Conservation (phyloP, 192 early-diverging fungal species). For the Neocallimastix lanati region DNA sequence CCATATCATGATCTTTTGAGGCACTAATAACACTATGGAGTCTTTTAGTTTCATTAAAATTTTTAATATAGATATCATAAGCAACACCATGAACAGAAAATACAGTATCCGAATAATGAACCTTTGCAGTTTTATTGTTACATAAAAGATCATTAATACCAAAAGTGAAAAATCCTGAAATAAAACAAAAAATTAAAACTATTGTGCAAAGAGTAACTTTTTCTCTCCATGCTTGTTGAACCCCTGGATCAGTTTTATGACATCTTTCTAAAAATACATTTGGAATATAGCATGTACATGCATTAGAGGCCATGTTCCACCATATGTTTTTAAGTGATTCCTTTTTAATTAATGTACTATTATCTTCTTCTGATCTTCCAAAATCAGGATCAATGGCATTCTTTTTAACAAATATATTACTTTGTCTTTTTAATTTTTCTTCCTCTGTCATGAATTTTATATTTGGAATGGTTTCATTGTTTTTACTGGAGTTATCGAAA, state of each 20-base stretch:
- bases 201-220: slow-evolving; percentile 24
- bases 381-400: background rate
- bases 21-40: slow-evolving; percentile 3
- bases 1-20: background rate
- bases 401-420: background rate
- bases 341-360: background rate
- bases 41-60: slow-evolving; percentile 10
- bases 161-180: slow-evolving; percentile 21
- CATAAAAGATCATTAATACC: slow-evolving; percentile 18
- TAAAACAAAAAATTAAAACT: slow-evolving; percentile 10
- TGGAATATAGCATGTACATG: background rate
- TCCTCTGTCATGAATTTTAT: background rate
- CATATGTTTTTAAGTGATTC: background rate
- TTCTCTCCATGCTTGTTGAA: slow-evolving; percentile 27
- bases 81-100: slow-evolving; percentile 3
- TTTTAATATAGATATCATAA: slow-evolving; percentile 12
- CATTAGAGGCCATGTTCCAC: background rate
- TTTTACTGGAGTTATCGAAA: background rate
- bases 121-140: slow-evolving; percentile 1
- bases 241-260: slow-evolving; percentile 7
- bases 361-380: background rate
- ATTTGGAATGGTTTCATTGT: too few species aligned
- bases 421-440: background rate
- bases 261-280: slow-evolving; percentile 2
- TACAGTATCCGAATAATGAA: slow-evolving; percentile 7